Conservation (phyloP, 495 filamentous ascomycete genomes). For the Penicillium turbatum region DNA sequence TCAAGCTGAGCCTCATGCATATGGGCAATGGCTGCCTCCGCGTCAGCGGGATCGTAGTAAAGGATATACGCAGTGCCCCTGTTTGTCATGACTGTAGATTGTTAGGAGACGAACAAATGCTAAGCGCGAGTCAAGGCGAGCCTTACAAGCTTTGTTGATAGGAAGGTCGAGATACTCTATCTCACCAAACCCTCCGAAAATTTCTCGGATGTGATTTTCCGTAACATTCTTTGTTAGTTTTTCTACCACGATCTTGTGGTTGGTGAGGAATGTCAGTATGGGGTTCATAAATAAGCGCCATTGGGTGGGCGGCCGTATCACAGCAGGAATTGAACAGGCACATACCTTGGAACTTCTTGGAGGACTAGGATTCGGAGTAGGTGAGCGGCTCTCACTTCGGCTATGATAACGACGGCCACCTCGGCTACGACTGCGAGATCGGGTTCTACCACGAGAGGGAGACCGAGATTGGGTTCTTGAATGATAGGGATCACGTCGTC, state of each 20-base stretch:
- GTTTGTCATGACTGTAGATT: slow-evolving; percentile 70
- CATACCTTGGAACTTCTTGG: slow-evolving; percentile 58
- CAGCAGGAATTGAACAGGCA: background rate
- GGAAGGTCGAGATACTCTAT: slow-evolving; percentile 87
- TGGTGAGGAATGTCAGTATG: background rate
- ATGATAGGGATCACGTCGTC: slow-evolving; percentile 35
- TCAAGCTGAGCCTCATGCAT: slow-evolving; percentile 99
- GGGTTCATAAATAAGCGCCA: background rate
- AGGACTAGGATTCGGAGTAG: slow-evolving; percentile 36
- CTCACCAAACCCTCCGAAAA: slow-evolving; percentile 83
- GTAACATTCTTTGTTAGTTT: slow-evolving; percentile 95
- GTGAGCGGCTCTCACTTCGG: slow-evolving; percentile 47
- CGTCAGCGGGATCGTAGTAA: slow-evolving; percentile 70
- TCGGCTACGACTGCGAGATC: slow-evolving; percentile 40
- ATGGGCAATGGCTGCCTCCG: slow-evolving; percentile 84
- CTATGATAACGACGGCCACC: slow-evolving; percentile 35
- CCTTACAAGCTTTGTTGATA: slow-evolving; percentile 77
- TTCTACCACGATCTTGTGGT: slow-evolving; percentile 83
- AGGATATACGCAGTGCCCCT: slow-evolving; percentile 93
- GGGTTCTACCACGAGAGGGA: slow-evolving; percentile 28
- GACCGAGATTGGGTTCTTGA: slow-evolving; percentile 45
- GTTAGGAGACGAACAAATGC: background rate
- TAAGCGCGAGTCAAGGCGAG: background rate
- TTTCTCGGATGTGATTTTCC: slow-evolving; percentile 80
- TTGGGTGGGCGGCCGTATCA: background rate